Base-by-base conservation (phyloP, 331 rosid species). In the Erythrophleum ivorense region DNA sequence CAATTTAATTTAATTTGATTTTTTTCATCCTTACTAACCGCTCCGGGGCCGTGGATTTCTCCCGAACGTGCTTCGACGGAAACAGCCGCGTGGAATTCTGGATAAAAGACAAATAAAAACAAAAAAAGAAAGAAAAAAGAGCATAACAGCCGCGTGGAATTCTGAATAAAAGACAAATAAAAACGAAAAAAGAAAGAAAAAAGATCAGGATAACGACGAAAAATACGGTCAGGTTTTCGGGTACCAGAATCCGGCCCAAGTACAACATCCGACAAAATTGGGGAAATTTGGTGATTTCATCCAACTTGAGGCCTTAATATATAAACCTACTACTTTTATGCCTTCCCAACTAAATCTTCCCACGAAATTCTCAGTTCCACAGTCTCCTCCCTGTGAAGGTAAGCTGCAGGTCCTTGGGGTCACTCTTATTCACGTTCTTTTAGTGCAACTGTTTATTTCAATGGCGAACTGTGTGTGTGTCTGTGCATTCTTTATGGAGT, bases 401-500 rank as follows among this genome's bases (percentile, higher is more conserved):
- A 76, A 43, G 58, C 31, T 76, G 9, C 29, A 53, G 50, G 78
- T 65, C 29, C 29, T 16, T 19, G 73, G 24, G 9, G 19, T 41
- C 50, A 2, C 49, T 60, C 41, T 55, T 54, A 0, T 48, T 57
- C 66, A 18, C 52, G n/a, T 40, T 21, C 21, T 67, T 40, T 41
- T 41, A 40, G 13, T 45, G 16, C 48, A 41, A n/a, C 16, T 38
- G 14, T 24, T 38, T 80, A 75, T 59, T 59, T 59, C 79, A 59
- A 7, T 58, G 57, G 41, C 14, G 14, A 60, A 16, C 12, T 55
- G 33, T 15, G 24, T 21, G 13, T 68, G 68, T 34, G 2, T 24
- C 21, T 48, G 46, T 67, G 33, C 79, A 82, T 81, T 77, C 59
- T 43, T 3, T 60, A 45, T 31, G 70, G 10, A 31, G 48, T 77